phyloP scores from a whole-genome alignment of 2,329 filamentous ascomycete genomes.

The Monilinia aucupariae region DNA sequence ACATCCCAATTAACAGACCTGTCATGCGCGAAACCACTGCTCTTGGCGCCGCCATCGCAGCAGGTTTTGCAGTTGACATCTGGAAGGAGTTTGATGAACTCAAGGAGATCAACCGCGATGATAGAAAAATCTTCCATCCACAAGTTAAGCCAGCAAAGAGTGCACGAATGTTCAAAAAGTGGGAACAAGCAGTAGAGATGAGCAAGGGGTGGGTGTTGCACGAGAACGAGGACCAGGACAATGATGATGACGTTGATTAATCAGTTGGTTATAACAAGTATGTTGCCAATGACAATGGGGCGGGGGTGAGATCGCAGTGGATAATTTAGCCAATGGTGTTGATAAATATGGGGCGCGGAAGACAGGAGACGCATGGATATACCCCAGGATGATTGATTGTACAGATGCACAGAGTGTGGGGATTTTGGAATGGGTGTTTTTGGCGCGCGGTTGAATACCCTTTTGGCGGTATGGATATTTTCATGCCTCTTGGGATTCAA shows the following conservation, averaged over 20 bases:
- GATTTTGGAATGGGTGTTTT: slow-evolving; percentile 5
- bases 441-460: slow-evolving; percentile 6
- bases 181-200: slow-evolving; percentile 74
- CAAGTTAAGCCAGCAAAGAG: slow-evolving; percentile 54
- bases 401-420: slow-evolving; percentile 1
- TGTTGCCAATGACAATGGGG: neutral
- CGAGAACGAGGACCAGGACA: slow-evolving; percentile 13
- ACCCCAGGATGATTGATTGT: slow-evolving; percentile 10
- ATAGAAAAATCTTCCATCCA: slow-evolving; percentile 62
- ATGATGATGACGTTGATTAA: slow-evolving; percentile 14
- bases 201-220: slow-evolving; percentile 59
- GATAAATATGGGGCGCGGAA: slow-evolving; percentile 5
- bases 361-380: slow-evolving; percentile 1
- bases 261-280: neutral
- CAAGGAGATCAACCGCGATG: slow-evolving; percentile 63
- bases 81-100: slow-evolving; percentile 73
- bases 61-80: slow-evolving; percentile 74
- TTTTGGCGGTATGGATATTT: neutral
- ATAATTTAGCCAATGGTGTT: neutral
- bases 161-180: slow-evolving; percentile 58
- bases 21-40: slow-evolving; percentile 88
- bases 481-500: neutral
- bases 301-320: neutral
- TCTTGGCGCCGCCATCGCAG: slow-evolving; percentile 81
- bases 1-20: slow-evolving; percentile 77